Base-by-base conservation (phyloP, 106 monocot genomes). In the Acanthochlamys bracteata region DNA sequence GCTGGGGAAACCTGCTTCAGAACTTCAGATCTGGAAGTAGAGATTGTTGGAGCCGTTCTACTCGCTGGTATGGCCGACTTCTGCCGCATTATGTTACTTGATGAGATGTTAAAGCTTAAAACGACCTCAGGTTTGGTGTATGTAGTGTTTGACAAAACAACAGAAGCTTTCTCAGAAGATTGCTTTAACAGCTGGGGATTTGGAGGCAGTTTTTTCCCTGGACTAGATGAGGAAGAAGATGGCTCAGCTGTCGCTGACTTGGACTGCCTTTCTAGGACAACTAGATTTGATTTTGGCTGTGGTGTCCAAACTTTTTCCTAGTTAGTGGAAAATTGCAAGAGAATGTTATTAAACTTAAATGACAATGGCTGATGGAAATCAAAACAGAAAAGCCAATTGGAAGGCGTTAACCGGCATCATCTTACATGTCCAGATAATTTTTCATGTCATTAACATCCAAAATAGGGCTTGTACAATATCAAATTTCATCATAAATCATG, bases 21-120 rank as follows among this genome's bases (percentile, higher is more conserved):
- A 59, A 64, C 22, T 64, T 86, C 89, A 65, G 66, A 58, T 67
- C 64, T 90, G 14, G 78, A 58, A 65, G 40, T 20, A 7, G 61
- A 25, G 11, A 66, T 1, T 17, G 33, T 41, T 62, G 69, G 70
- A 58, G 39, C 10, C 27, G 71, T 57, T 25, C 56, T 84, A 54
- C 71, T 17, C 55, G 53, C 14, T 17, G 26, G 24, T 16, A 42
- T 43, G 68, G 39, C 39, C 39, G 63, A 39, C 64, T 14, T 57
- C 25, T 65, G 60, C 22, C 41, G 73, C 19, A 17, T 17, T 53
- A 52, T 51, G 25, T 24, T 62, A 73, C 23, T 69, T 68, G 76
- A 60, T 59, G 67, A 40, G 24, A 43, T 57, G 41, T 73, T 53
- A 11, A 39, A 63, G 24, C 54, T 11, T 58, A 53, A 25, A 68